Base-by-base conservation (phyloP, 2,329 filamentous ascomycete species). In the Graphilbum ipis-grandicollis region DNA sequence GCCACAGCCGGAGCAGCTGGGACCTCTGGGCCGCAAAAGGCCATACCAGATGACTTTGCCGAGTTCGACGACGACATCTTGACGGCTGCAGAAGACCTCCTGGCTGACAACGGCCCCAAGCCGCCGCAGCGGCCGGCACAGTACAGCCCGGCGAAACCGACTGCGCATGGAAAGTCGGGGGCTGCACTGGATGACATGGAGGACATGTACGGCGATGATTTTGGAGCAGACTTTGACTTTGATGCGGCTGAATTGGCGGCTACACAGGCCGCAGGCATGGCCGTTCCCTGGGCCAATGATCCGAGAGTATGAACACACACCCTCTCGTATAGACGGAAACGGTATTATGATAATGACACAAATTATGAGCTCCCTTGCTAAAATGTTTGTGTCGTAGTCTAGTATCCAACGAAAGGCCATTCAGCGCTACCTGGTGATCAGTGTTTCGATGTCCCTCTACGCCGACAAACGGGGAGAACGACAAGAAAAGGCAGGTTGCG, bases 401-500 rank as follows among this genome's bases (percentile, higher is more conserved):
- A 69, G 63, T 53, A 60, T 66, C 52, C 79, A 76, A 54, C 61
- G 67, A 47, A 77, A 74, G 60, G 72, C 77, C 34, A 92, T 93
- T 50, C 84, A 93, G 57, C 78, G 88, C 46, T 93, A 93, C 58
- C 63, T 86, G 44, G 70, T 94, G 48, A 79, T 76, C 45, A 74
- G 78, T 50, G 71, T 86, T 46, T 60, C 79, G 41, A 71, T 81
- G 42, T 71, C 70, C 47, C 66, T 75, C 33, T 93, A 82, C 54
- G 59, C 62, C 40, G 72, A 68, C 18, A 67, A 65, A 45, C 75
- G 78, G 32, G 63, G 68, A 44, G 55, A 60, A 35, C 65, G 63
- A 35, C 63, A 63, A 31, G 79, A 93, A 55, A 86, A 90, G 71
- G 84, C 86, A 58, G 52, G 58, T 19, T 12, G n/a, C 10, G 1